phyloP scores from a whole-genome alignment of 192 early-diverging fungal genomes.

The Coemansia sp. region DNA sequence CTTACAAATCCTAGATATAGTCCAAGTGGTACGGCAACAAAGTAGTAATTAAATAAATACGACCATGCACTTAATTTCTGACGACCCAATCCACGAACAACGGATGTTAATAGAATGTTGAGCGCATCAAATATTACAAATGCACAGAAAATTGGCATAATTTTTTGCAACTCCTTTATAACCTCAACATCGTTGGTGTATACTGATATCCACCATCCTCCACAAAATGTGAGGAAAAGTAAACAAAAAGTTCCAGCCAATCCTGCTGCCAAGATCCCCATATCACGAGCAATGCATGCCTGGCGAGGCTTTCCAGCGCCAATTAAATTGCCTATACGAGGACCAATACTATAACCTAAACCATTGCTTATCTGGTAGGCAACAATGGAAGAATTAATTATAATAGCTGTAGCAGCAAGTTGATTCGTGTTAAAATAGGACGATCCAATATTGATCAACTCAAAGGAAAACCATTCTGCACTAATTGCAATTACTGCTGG shows the following conservation, averaged over 20 bases:
- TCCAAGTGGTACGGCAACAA: conserved; percentile 54
- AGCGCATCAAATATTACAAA: conserved; percentile 54
- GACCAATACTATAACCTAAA: conserved; percentile 71
- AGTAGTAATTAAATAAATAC: conserved; percentile 50
- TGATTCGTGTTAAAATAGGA: conserved; percentile 72
- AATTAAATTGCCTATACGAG: conserved; percentile 74
- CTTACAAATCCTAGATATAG: conserved; percentile 51
- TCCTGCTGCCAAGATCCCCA: conserved; percentile 59
- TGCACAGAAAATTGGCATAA: conserved; percentile 35
- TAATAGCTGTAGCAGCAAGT: conserved; percentile 80
- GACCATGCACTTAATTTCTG: conserved; percentile 56
- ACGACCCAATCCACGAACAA: conserved; percentile 55
- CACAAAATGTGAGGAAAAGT: conserved; percentile 53
- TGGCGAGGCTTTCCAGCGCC: conserved; percentile 8
- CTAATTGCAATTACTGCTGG: conserved; percentile 78
- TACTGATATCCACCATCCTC: conserved; percentile 62
- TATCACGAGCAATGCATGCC: conserved; percentile 57
- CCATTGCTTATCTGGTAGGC: conserved; percentile 74
- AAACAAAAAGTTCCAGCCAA: conserved; percentile 57
- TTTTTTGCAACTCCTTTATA: conserved; percentile 16
- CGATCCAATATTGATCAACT: conserved; percentile 65
- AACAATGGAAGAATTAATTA: conserved; percentile 69
- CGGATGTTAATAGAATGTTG: conserved; percentile 58
- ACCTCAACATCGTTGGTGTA: conserved; percentile 48
- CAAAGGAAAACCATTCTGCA: conserved; percentile 78